phyloP scores from a whole-genome alignment of 805 yeast genomes.

The Wickerhamiella domercqiae region DNA sequence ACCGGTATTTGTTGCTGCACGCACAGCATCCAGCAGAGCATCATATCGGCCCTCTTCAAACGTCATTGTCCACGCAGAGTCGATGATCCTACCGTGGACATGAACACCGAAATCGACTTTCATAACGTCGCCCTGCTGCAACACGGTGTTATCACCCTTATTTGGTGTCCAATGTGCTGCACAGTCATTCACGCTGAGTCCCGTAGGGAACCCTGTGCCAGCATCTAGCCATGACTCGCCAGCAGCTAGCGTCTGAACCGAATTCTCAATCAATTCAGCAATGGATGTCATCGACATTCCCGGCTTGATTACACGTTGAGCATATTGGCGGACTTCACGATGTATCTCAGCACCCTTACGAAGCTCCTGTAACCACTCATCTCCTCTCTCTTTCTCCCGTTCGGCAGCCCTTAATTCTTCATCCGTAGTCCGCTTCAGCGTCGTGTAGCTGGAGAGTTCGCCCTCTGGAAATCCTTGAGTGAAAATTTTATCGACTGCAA shows the following conservation, averaged over 20 bases:
- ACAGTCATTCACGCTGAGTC: constrained; percentile 77
- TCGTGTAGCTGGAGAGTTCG: constrained; percentile 11
- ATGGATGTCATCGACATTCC: constrained; percentile 87
- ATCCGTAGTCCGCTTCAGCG: constrained; percentile 51
- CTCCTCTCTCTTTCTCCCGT: constrained; percentile 35
- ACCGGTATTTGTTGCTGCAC: constrained; percentile 89
- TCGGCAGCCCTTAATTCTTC: constrained; percentile 76
- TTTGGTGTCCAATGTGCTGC: constrained; percentile 99
- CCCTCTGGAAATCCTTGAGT: constrained; percentile 37
- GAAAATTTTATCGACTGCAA: constrained; percentile 50
- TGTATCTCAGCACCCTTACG: constrained; percentile 95
- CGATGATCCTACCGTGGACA: constrained; percentile 84
- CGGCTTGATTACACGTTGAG: constrained; percentile 60
- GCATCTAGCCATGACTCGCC: constrained; percentile 42
- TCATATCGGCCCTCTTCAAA: constrained; percentile 61
- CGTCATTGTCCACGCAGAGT: constrained; percentile 86
- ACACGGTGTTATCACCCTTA: constrained; percentile 73
- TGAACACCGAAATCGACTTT: constrained; percentile 96
- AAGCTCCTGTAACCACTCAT: constrained; percentile 51
- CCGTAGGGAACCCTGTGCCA: constrained; percentile 98
- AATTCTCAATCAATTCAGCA: constrained; percentile 77
- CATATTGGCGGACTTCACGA: constrained; percentile 72
- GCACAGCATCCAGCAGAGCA: constrained; percentile 65
- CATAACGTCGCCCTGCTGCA: constrained; percentile 81
- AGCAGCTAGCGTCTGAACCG: constrained; percentile 58